These are phyloP conservation scores for Penicillium griseofulvum DNA, from an alignment of 2,329 filamentous ascomycete species.

Conservation along the genomic window DNA sequence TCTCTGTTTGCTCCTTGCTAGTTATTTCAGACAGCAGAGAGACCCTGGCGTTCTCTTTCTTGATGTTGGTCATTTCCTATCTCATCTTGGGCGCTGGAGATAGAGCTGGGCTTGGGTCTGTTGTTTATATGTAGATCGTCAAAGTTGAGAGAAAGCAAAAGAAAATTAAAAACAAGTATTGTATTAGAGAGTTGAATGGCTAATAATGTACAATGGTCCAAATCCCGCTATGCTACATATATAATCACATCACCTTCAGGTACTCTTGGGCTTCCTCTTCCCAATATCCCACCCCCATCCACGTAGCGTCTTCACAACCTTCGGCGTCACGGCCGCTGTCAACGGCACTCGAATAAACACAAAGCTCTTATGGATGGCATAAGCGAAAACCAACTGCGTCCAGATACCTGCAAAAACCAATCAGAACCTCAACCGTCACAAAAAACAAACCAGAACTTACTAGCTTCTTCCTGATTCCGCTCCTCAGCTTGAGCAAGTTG, in stretches of 20 bases:
- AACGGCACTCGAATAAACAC: conserved; percentile 94
- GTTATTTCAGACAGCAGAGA: background rate
- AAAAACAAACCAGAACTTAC: conserved; percentile 54
- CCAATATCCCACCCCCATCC: conserved; percentile 95
- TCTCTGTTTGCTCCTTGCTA: conserved; percentile 3
- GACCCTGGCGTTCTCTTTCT: background rate
- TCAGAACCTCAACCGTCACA: background rate
- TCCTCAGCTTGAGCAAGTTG: conserved; percentile 61
- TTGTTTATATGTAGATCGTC: conserved; percentile 14
- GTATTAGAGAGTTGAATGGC: conserved; percentile 27
- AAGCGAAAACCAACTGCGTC: conserved; percentile 89
- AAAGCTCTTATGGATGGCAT: conserved; percentile 96
- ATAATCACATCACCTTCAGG: conserved; percentile 15
- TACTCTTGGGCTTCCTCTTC: conserved; percentile 58
- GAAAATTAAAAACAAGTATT: conserved; percentile 2
- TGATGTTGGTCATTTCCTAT: conserved; percentile 3
- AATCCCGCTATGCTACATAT: conserved; percentile 10
- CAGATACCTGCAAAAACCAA: conserved; percentile 54
- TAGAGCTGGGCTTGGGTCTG: conserved; percentile 5
- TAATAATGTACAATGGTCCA: conserved; percentile 34
- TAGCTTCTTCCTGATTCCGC: conserved; percentile 64
- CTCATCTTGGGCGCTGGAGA: conserved; percentile 6
- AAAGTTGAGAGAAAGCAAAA: conserved; percentile 20
- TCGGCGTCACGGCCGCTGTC: conserved; percentile 85
- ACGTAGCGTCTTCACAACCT: conserved; percentile 84